Evolutionary conservation across 345 rosid species (phyloP).

Genomic region (Eucalyptus virginea): DNA sequence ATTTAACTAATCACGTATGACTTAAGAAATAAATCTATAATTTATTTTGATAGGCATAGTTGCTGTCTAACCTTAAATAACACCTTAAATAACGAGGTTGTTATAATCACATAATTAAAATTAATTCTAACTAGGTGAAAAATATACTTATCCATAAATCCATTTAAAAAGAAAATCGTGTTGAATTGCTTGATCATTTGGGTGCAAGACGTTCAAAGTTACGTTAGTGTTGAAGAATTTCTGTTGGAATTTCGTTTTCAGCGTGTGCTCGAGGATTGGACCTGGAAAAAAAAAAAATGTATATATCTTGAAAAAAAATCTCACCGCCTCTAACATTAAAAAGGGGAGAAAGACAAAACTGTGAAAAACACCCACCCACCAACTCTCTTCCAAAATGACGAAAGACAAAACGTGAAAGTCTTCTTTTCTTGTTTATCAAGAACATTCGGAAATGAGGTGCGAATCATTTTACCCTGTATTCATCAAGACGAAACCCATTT

Average conservation of each 20-base stretch:
- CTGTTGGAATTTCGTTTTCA: not conserved
- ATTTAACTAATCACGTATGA: accelerated
- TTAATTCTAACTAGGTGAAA: not conserved
- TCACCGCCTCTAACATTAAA: not conserved
- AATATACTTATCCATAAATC: not conserved
- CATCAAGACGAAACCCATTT: not conserved
- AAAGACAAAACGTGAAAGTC: not conserved
- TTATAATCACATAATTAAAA: not conserved
- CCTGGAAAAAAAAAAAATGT: not conserved
- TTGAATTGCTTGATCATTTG: not conserved
- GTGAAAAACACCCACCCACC: not conserved
- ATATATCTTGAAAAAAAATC: not conserved
- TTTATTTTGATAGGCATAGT: accelerated
- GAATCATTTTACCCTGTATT: not conserved
- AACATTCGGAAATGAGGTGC: not conserved
- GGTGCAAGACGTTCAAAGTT: not conserved
- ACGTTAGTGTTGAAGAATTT: not conserved
- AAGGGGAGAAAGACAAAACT: not conserved
- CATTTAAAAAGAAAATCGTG: not conserved
- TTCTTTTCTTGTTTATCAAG: not conserved
- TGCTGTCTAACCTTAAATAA: not conserved
- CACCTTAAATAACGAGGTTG: not conserved
- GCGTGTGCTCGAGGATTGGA: not conserved
- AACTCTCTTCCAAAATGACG: not conserved
- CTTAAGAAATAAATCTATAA: too few relatives aligned